Evolutionary conservation across 345 rosid species (phyloP), one percentile per base, ranked within the genome.

Genomic region (Pistacia integerrima): DNA sequence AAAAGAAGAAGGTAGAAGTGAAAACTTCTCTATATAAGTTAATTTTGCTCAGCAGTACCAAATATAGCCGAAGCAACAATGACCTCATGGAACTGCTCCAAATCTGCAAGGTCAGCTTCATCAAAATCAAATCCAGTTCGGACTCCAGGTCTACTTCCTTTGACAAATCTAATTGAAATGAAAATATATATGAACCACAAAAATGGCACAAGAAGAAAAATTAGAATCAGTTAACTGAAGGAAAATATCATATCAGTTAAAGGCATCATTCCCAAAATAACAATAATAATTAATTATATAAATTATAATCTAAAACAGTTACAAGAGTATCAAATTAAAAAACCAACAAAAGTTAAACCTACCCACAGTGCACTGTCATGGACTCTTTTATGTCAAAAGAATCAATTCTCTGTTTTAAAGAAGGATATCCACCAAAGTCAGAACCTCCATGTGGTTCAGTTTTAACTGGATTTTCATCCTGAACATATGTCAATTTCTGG

Each of bases 291-390:
- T 10, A 14, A 48, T 12, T n/a, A 76, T 54, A 33, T 41, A 72
- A 56, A 58, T 1, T 20, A 73, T 33, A 62, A 72, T 25, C 62
- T 14, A 56, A 66, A 48, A n/a, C 25, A 20, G 55, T 52, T 55
- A 14, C 48, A 76, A 25, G 18, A 68, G 18, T 57, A 3, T 41
- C 41, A 69, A 70, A 20, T 54, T 55, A 67, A 41, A 67, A 20
- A 36, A 17, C 11, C 20, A 36, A 17, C 8, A 9, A 67, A 67
- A 70, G 44, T 9, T 78, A 72, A 71, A 80, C 89, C 70, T 80
- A 91, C 98, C 98, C 97, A 74, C 98, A 94, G 78, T 92, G 94
- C 85, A 94, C 85, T 54, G 71, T 80, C 98, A 94, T 94, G 51
- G 97, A 89, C 80, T 91, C 92, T 81, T 77, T 85, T 60, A 92